Percentiles rank a stretch among this genome's conserved stretches.
Evolutionary conservation across 192 early-diverging fungal genomes (phyloP).

Genomic region (Chytriomyces confervae): DNA sequence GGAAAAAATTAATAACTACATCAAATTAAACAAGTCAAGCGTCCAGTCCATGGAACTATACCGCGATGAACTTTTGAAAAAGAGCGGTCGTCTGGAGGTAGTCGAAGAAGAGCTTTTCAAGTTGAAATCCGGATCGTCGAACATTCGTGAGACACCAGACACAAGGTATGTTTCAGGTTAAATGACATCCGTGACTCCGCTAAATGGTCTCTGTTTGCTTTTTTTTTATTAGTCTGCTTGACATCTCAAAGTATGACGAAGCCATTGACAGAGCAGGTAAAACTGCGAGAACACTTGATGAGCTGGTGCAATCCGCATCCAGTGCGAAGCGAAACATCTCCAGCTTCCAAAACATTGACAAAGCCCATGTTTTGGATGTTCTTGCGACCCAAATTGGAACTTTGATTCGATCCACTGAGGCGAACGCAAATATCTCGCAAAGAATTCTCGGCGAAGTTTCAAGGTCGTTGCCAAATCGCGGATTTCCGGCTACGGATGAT

Average conservation of each 20-base stretch:
- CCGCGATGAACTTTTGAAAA: conserved; percentile 41
- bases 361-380: conserved; percentile 26
- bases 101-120: conserved; percentile 36
- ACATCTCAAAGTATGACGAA: conserved; percentile 35
- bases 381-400: conserved; percentile 30
- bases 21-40: conserved; percentile 35
- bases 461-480: background rate
- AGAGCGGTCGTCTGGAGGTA: conserved; percentile 24
- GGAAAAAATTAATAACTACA: conserved; percentile 36
- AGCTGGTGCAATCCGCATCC: conserved; percentile 25
- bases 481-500: background rate
- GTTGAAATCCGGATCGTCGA: conserved; percentile 5
- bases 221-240: conserved; percentile 21
- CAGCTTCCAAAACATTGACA: conserved; percentile 1
- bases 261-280: conserved; percentile 29
- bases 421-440: conserved; percentile 35
- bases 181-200: background rate
- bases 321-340: background rate
- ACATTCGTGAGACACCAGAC: conserved; percentile 26
- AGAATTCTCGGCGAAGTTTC: conserved; percentile 35
- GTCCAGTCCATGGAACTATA: conserved; percentile 45
- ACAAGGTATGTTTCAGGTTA: conserved; percentile 25
- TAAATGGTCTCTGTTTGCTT: background rate
- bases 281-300: conserved; percentile 35
- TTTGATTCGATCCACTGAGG: conserved; percentile 30